Evolutionary conservation across 495 filamentous ascomycete species (phyloP).

Genomic region (Sphaerosporella brunnea): DNA sequence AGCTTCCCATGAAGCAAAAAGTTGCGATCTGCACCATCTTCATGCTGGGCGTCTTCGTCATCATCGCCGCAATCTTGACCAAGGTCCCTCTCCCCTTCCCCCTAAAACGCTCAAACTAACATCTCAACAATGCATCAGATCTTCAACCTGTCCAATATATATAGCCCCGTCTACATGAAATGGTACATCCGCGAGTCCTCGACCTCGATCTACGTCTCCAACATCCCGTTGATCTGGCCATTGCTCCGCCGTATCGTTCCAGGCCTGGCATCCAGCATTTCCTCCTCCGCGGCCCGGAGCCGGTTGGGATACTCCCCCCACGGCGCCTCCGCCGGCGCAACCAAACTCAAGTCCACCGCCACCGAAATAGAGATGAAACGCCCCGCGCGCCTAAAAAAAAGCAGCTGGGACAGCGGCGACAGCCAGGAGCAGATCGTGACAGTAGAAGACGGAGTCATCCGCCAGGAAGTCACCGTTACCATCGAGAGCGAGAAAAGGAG

Average conservation of each 20-base stretch:
- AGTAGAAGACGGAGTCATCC: conserved; percentile 27
- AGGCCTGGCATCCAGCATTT: conserved; percentile 22
- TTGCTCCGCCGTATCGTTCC: conserved; percentile 28
- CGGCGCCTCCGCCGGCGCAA: not conserved
- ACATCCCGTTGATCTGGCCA: conserved; percentile 24
- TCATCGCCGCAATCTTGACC: conserved; percentile 21
- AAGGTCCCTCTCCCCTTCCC: conserved; percentile 25
- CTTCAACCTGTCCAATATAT: conserved; percentile 22
- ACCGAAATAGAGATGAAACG: not conserved
- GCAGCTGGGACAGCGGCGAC: conserved; percentile 25
- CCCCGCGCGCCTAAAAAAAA: not conserved
- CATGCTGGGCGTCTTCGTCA: conserved; percentile 25
- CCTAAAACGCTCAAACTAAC: no score
- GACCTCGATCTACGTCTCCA: conserved; percentile 24
- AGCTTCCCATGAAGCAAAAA: conserved; percentile 19
- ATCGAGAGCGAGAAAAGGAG: conserved; percentile 23
- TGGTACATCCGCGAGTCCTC: conserved; percentile 28
- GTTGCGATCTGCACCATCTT: conserved; percentile 15
- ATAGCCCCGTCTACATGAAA: conserved; percentile 27
- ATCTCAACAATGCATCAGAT: no score
- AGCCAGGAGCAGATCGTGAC: conserved; percentile 26
- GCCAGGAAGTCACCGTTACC: conserved; percentile 33
- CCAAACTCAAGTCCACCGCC: not conserved
- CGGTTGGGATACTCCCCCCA: not conserved
- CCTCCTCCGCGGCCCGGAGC: not conserved